phyloP scores from a whole-genome alignment of 805 yeast species.

The Huiozyma sinensis region DNA sequence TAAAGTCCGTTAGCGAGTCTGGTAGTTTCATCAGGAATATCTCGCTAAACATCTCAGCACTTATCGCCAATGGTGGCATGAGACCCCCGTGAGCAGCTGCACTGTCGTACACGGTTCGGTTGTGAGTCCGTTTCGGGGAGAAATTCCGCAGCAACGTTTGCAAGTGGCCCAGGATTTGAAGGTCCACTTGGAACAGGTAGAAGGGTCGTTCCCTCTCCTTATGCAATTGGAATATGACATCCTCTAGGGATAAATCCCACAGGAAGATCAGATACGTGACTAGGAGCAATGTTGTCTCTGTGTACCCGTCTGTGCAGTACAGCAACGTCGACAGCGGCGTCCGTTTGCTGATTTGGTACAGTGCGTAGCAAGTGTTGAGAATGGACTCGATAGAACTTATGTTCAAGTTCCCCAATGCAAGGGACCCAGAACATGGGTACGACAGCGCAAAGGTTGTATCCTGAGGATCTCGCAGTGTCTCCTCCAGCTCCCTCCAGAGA shows the following conservation, averaged over 20 bases:
- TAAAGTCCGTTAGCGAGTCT: slow-evolving; percentile 16
- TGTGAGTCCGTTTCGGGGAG: slow-evolving; percentile 39
- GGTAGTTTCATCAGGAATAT: slow-evolving; percentile 24
- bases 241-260: slow-evolving; percentile 47
- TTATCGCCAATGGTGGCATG: slow-evolving; percentile 11
- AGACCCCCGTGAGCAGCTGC: neutral
- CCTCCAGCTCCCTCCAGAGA: slow-evolving; percentile 7
- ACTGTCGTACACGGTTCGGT: neutral
- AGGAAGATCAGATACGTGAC: slow-evolving; percentile 64
- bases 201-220: slow-evolving; percentile 61
- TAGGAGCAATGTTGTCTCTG: slow-evolving; percentile 73
- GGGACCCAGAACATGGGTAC: slow-evolving; percentile 79
- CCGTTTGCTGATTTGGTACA: slow-evolving; percentile 19
- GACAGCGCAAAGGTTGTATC: slow-evolving; percentile 27
- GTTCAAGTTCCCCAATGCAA: slow-evolving; percentile 66
- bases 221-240: slow-evolving; percentile 60
- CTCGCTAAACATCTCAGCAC: slow-evolving; percentile 26
- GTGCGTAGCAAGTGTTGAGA: slow-evolving; percentile 53
- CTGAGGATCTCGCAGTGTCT: neutral
- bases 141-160: slow-evolving; percentile 49
- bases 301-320: slow-evolving; percentile 84
- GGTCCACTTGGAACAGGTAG: slow-evolving; percentile 72
- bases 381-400: slow-evolving; percentile 54
- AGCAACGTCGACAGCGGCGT: slow-evolving; percentile 39
- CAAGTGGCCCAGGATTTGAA: slow-evolving; percentile 49